Base-by-base conservation (phyloP, 2,329 filamentous ascomycete species). In the Gremmenia infestans region DNA sequence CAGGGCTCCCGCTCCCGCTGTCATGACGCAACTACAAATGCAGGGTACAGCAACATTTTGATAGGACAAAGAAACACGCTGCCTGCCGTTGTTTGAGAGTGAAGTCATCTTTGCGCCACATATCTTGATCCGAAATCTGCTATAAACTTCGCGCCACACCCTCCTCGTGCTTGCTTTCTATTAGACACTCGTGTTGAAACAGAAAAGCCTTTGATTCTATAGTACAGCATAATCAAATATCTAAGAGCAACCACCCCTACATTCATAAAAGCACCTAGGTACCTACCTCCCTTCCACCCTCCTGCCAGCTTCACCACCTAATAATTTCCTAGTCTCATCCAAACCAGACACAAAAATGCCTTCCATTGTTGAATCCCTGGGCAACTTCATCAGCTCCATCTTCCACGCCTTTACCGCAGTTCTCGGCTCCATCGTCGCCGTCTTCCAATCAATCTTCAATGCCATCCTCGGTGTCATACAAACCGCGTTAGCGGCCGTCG, bases 361-460 rank as follows among this genome's bases (percentile, higher is more conserved):
- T 59, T 67, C 67, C 19, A 19, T 69, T 47, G 12, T 63, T 36
- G 62, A 65, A 19, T 63, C 58, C 25, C 35, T 68, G 53, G 46
- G 39, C 12, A 58, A 52, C 15, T 54, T 69, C 50, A 46, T 69
- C 53, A 52, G 57, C 40, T 67, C 65, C 2, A 64, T 69, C 61
- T 50, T 68, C 56, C n/a, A 54, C 43, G 55, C 63, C 25, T 64
- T 68, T 36, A 58, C 50, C 12, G 59, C 63, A 8, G 50, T 61
- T 19, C 50, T 69, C 43, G 48, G 48, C 48, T 64, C 62, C n/a
- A 60, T 68, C 60, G 23, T 67, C 39, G 66, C 63, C 14, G 54
- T 68, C 48, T 58, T 68, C 54, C 62, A 68, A 56, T 57, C 57
- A 15, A 58, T 68, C 51, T 14, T 67, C 52, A 59, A 51, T 17